phyloP scores from a whole-genome alignment of 1,284 basidiomycete species.

The Porodaedalea pini region DNA sequence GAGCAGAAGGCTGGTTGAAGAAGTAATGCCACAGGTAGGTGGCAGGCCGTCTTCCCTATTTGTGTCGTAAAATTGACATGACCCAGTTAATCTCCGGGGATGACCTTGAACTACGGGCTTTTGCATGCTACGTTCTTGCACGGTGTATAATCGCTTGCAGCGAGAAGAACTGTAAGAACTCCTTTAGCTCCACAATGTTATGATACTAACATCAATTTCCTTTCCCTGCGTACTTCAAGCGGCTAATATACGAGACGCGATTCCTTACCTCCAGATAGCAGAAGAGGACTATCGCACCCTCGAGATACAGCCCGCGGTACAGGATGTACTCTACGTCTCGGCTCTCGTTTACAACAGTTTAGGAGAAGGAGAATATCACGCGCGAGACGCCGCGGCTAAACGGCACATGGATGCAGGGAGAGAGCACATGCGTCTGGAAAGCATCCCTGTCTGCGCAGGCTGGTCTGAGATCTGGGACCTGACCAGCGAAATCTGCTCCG shows the following conservation, averaged over 20 bases:
- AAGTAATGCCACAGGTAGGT: slow-evolving; percentile 71
- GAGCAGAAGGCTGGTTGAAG: slow-evolving; percentile 60
- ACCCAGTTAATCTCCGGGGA: slow-evolving; percentile 64
- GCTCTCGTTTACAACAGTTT: slow-evolving; percentile 71
- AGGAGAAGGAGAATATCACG: slow-evolving; percentile 38
- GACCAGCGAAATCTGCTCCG: slow-evolving; percentile 54
- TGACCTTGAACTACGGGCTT: slow-evolving; percentile 71
- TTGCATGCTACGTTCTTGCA: slow-evolving; percentile 67
- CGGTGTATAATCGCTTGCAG: slow-evolving; percentile 59
- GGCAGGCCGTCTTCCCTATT: not conserved
- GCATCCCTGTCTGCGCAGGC: slow-evolving; percentile 47
- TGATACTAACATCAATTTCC: not conserved
- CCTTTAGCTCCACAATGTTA: not conserved
- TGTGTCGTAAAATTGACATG: not conserved
- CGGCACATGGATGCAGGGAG: slow-evolving; percentile 47
- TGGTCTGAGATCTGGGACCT: slow-evolving; percentile 54
- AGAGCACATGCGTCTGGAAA: slow-evolving; percentile 39
- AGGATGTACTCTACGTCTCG: slow-evolving; percentile 67
- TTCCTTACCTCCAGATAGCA: slow-evolving; percentile 58
- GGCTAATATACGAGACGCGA: slow-evolving; percentile 49
- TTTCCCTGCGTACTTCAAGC: slow-evolving; percentile 6
- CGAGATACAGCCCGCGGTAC: slow-evolving; percentile 53
- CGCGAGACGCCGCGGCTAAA: slow-evolving; percentile 53
- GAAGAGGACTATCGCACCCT: slow-evolving; percentile 59
- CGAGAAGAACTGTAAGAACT: slow-evolving; percentile 23